Conservation (phyloP, 2,329 filamentous ascomycete species). For the Aspergillus sclerotialis region DNA sequence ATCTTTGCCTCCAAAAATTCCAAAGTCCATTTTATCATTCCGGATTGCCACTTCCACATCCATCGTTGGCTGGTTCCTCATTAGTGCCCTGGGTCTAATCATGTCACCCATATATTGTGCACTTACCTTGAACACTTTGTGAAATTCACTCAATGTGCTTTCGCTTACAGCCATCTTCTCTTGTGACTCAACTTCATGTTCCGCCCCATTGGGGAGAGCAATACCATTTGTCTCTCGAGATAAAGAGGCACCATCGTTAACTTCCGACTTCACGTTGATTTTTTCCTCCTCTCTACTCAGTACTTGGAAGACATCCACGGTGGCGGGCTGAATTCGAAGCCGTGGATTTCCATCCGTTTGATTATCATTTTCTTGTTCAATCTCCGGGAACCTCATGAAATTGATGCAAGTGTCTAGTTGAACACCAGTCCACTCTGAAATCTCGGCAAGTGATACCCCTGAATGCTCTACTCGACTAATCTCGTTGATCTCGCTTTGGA, state of each 20-base stretch:
- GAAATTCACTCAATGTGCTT: constrained; percentile 1
- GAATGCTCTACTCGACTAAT: constrained; percentile 54
- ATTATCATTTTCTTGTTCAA: constrained; percentile 6
- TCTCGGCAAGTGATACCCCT: constrained; percentile 56
- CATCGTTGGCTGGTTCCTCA: constrained; percentile 40
- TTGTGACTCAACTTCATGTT: not conserved
- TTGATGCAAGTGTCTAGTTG: constrained; percentile 71
- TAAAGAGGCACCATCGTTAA: too few species aligned
- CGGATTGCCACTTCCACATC: constrained; percentile 50
- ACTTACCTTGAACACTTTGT: constrained; percentile 13
- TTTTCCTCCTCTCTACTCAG: not conserved
- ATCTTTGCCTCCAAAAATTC: constrained; percentile 43
- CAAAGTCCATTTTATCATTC: constrained; percentile 44
- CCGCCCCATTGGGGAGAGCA: not conserved
- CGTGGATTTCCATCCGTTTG: not conserved
- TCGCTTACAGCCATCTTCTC: not conserved
- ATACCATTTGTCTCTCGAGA: not conserved
- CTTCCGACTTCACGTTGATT: not conserved
- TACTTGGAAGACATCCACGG: not conserved
- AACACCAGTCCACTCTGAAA: constrained; percentile 67
- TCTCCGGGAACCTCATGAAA: constrained; percentile 57
- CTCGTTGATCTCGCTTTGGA: constrained; percentile 61
- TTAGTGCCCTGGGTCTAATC: not conserved
- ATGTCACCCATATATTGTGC: not conserved
- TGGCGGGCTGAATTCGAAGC: not conserved